Evolutionary conservation across 2,329 filamentous ascomycete genomes (phyloP).

Genomic region (Colletotrichum higginsianum): DNA sequence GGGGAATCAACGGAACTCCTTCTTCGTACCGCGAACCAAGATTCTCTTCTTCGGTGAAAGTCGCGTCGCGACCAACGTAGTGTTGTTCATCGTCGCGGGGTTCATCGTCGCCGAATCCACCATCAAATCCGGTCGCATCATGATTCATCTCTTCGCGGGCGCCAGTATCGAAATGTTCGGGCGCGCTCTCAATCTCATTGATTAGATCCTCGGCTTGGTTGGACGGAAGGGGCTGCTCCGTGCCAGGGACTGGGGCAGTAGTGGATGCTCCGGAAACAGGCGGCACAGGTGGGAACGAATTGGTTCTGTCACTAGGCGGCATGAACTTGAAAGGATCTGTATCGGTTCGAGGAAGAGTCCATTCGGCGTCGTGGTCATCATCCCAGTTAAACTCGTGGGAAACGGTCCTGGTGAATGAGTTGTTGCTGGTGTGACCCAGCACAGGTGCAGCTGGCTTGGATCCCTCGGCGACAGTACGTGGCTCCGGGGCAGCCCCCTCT

Average conservation of each 20-base stretch:
- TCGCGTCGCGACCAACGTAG: slow-evolving; percentile 61
- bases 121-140: slow-evolving; percentile 43
- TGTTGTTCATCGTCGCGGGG: slow-evolving; percentile 46
- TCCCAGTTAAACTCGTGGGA: slow-evolving; percentile 74
- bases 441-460: slow-evolving; percentile 30
- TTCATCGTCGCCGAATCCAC: slow-evolving; percentile 38
- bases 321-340: slow-evolving; percentile 74
- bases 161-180: slow-evolving; percentile 59
- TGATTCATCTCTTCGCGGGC: slow-evolving; percentile 44
- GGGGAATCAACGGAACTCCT: slow-evolving; percentile 74
- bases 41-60: slow-evolving; percentile 58
- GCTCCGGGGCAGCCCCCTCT: slow-evolving; percentile 1
- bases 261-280: slow-evolving; percentile 47
- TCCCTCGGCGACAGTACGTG: slow-evolving; percentile 5
- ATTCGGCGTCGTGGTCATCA: slow-evolving; percentile 72
- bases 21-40: slow-evolving; percentile 77
- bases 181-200: slow-evolving; percentile 65
- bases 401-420: slow-evolving; percentile 76
- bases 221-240: slow-evolving; percentile 59
- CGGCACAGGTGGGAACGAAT: slow-evolving; percentile 74
- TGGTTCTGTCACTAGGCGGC: slow-evolving; percentile 70
- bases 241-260: slow-evolving; percentile 21
- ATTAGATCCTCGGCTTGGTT: slow-evolving; percentile 70
- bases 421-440: slow-evolving; percentile 67
- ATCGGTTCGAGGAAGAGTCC: slow-evolving; percentile 65